Percentiles rank a stretch among this genome's conserved stretches.
Evolutionary conservation across 768 basidiomycete genomes (phyloP).

Genomic region (Pholiota conissans): DNA sequence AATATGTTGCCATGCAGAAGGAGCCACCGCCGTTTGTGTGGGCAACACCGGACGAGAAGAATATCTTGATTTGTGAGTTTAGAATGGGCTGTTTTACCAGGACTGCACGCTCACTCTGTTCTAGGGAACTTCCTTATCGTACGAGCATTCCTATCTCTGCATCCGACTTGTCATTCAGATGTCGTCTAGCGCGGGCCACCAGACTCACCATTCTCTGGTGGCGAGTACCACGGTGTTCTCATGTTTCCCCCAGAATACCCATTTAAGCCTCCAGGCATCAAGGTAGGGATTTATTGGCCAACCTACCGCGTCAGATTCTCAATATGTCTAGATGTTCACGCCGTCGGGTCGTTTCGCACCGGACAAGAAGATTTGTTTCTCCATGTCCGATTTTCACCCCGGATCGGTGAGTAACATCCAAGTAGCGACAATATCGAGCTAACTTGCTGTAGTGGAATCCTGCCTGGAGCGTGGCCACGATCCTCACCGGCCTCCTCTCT

Average conservation of each 20-base stretch:
- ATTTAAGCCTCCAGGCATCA: constrained; percentile 96
- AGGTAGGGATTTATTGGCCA: constrained; percentile 46
- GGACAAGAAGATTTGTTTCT: constrained; percentile 96
- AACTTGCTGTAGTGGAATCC: constrained; percentile 76
- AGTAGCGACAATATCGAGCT: constrained; percentile 3
- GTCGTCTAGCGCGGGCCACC: constrained; percentile 81
- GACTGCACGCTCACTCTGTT: constrained; percentile 7
- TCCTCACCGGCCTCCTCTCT: constrained; percentile 88
- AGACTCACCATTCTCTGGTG: constrained; percentile 86
- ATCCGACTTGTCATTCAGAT: constrained; percentile 13
- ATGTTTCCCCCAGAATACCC: constrained; percentile 94
- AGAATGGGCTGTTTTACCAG: background rate
- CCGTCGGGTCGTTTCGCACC: constrained; percentile 90
- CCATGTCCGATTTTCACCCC: constrained; percentile 95
- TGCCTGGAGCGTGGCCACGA: constrained; percentile 93
- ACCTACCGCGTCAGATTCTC: constrained; percentile 1
- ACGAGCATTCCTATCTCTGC: constrained; percentile 38
- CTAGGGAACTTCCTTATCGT: constrained; percentile 96
- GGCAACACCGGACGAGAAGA: constrained; percentile 96
- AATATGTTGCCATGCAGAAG: constrained; percentile 89
- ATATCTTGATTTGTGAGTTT: constrained; percentile 87
- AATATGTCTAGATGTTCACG: constrained; percentile 71
- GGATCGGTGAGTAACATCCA: constrained; percentile 59
- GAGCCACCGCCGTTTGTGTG: constrained; percentile 95
- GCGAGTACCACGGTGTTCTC: constrained; percentile 93